These are phyloP conservation scores for Orbilia oligospora DNA, from an alignment of 2,329 filamentous ascomycete species.

Conservation along the genomic window DNA sequence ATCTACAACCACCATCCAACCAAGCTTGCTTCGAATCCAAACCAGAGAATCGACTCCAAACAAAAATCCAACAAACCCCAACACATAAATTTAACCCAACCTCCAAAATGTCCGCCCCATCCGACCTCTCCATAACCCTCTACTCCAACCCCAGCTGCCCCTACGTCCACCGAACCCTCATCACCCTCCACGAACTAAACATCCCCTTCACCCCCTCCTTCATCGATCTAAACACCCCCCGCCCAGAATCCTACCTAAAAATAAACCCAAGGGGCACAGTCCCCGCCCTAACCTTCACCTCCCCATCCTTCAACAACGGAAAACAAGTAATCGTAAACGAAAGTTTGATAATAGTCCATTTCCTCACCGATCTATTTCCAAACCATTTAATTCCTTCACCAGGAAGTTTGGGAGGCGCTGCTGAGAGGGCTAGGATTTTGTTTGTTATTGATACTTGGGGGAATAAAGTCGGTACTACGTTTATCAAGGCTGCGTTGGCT, in stretches of 20 bases:
- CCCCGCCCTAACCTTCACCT: constrained; percentile 39
- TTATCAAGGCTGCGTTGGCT: constrained; percentile 70
- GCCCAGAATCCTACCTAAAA: constrained; percentile 80
- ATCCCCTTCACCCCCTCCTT: constrained; percentile 79
- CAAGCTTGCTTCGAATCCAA: too few species aligned
- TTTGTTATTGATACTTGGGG: constrained; percentile 82
- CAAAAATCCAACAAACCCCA: constrained; percentile 30
- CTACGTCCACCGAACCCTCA: constrained; percentile 83
- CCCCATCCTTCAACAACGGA: constrained; percentile 74
- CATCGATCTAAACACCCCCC: constrained; percentile 79
- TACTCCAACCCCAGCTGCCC: constrained; percentile 81
- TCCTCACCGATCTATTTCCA: constrained; percentile 76
- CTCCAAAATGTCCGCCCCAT: constrained; percentile 3
- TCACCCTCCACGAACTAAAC: constrained; percentile 77
- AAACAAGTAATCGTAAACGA: constrained; percentile 82
- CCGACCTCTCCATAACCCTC: constrained; percentile 49
- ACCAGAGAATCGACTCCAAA: not conserved
- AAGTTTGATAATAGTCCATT: constrained; percentile 70
- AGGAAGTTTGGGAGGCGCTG: constrained; percentile 71
- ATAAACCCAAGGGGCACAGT: constrained; percentile 75
- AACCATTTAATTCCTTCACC: constrained; percentile 75
- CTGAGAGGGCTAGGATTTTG: constrained; percentile 76
- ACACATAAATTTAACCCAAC: not conserved
- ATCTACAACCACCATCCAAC: too few species aligned
- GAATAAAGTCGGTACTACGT: constrained; percentile 72